Conservation (phyloP, 208 protist genomes). For the Trypanosoma melophagium region DNA sequence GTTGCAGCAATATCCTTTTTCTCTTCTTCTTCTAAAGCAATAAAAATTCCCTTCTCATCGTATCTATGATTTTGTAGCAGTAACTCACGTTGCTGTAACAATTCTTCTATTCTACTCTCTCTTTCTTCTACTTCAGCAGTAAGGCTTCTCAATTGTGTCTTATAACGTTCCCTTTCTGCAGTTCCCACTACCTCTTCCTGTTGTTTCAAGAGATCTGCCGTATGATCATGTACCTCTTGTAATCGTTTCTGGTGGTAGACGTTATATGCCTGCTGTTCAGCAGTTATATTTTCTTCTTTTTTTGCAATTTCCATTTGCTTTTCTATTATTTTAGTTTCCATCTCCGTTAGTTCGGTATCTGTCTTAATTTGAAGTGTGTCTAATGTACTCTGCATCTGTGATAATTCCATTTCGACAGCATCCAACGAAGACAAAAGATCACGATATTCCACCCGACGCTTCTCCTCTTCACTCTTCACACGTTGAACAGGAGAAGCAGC, state of each 20-base stretch:
- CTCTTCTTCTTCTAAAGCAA: slow-evolving; percentile 20
- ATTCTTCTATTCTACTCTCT: slow-evolving; percentile 15
- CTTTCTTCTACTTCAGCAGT: not conserved
- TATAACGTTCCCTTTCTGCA: slow-evolving; percentile 36
- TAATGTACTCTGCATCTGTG: slow-evolving; percentile 34
- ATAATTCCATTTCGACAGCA: slow-evolving; percentile 51
- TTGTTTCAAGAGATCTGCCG: slow-evolving; percentile 24
- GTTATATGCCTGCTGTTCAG: slow-evolving; percentile 27
- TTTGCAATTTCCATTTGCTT: slow-evolving; percentile 52
- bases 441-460: slow-evolving; percentile 21
- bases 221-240: slow-evolving; percentile 27
- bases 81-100: slow-evolving; percentile 26
- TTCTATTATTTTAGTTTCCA: slow-evolving; percentile 50
- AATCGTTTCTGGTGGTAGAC: slow-evolving; percentile 35
- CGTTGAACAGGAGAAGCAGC: not conserved
- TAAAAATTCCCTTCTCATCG: slow-evolving; percentile 23
- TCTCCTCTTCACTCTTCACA: slow-evolving; percentile 4
- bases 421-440: slow-evolving; percentile 46
- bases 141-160: slow-evolving; percentile 31
- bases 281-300: slow-evolving; percentile 28
- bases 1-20: not conserved
- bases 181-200: slow-evolving; percentile 36
- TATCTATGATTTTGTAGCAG: slow-evolving; percentile 28
- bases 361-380: slow-evolving; percentile 50
- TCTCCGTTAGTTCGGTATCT: slow-evolving; percentile 54